Base-by-base conservation (phyloP, 2,329 filamentous ascomycete genomes). In the Trichophyton schoenleinii region DNA sequence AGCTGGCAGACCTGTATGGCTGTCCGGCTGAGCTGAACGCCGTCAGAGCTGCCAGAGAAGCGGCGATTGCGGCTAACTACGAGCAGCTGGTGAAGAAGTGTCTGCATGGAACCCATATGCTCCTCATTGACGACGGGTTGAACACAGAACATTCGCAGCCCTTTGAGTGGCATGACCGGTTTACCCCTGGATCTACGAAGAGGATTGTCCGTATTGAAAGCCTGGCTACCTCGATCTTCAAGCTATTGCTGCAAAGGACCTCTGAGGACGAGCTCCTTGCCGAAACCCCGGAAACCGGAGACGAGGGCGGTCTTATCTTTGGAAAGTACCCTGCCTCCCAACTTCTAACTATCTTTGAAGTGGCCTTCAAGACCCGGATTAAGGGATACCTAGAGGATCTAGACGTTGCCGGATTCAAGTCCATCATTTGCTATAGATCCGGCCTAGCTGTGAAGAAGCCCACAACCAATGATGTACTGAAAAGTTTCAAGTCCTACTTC, bases 61-160 rank as follows among this genome's bases (percentile, higher is more conserved):
- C 77, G 63, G 76, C 76, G 68, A 71, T 83, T 7, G 69, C 76
- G 28, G 72, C 74, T 20, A 75, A 81, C 62, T 80, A 82, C 61
- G 76, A 83, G 3, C 79, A 73, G 2, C 84, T 90, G 77, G 78
- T 83, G 9, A 77, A 75, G 52, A 79, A 77, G 64, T 94, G 88
- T 67, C 79, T 95, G 3, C 73, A 82, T 11, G 88, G 88, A 1
- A 87, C 89, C 31, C 84, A 91, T 70, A 83, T 82, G 1, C 78
- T 92, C 9, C 78, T 95, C 1, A 80, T 95, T n/a, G 89, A 94
- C 66, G 89, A 94, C 72, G 86, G 88, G 0, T 74, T 92, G 6
- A 80, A 81, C 59, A 75, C 77, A 13, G 75, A 76, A 1, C 78
- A 81, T 6, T 80, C 83, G 1, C 80, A 87, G 66, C 70, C 78